These are phyloP conservation scores for Fraxinus velutina DNA, from an alignment of 305 asterid genomes.

Conservation along the genomic window DNA sequence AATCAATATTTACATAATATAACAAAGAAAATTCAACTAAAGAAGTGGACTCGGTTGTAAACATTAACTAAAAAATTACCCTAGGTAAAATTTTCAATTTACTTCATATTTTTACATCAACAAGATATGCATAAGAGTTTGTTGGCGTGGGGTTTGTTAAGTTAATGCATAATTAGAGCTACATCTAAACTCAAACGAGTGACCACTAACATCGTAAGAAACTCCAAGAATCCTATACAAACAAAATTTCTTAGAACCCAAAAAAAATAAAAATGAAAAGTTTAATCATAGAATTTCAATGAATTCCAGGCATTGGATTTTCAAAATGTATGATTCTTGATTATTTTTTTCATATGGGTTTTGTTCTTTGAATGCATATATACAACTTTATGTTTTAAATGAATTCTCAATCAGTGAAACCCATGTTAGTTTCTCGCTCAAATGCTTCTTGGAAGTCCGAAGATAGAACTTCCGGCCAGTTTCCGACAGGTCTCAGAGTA, in stretches of 20 bases:
- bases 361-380: slow-evolving; percentile 15
- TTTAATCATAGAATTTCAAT: neutral
- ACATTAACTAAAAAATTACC: neutral
- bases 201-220: slow-evolving; percentile 28
- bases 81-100: neutral
- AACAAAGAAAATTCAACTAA: neutral
- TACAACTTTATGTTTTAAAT: slow-evolving; percentile 22
- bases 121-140: slow-evolving; percentile 7
- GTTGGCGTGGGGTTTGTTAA: slow-evolving; percentile 64
- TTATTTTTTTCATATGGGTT: slow-evolving; percentile 25
- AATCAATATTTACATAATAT: neutral
- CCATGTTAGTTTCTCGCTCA: slow-evolving; percentile 37
- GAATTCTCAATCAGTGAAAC: slow-evolving; percentile 47
- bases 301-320: neutral
- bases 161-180: slow-evolving; percentile 54
- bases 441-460: slow-evolving; percentile 53
- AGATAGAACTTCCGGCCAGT: slow-evolving; percentile 59
- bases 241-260: slow-evolving; percentile 1
- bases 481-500: slow-evolving; percentile 80
- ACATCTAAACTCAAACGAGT: slow-evolving; percentile 38
- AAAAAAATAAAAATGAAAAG: neutral
- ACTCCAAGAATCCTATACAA: neutral
- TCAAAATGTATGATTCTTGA: neutral
- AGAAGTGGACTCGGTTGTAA: neutral
- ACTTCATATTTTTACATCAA: neutral